Percentiles rank a stretch among this genome's conserved stretches.
Conservation (phyloP, 2,329 filamentous ascomycete species). For the Cryphonectria japonica region DNA sequence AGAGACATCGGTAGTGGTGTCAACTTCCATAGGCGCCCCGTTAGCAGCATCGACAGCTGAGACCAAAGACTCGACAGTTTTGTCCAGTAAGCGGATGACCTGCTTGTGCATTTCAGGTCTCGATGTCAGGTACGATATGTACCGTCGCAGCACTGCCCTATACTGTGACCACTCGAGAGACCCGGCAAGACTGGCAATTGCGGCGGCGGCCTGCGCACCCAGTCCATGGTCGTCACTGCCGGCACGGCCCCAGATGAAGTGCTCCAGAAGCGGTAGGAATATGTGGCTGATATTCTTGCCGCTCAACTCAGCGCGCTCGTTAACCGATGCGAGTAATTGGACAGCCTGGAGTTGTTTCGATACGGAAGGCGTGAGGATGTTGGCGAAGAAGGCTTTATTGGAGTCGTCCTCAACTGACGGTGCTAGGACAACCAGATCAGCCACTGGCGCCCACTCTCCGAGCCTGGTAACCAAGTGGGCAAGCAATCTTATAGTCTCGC, state of each 20-base stretch:
- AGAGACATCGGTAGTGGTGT: conserved; percentile 34
- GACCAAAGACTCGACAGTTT: conserved; percentile 77
- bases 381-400: conserved; percentile 82
- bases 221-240: conserved; percentile 79
- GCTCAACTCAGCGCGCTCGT: conserved; percentile 64
- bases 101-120: conserved; percentile 86
- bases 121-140: conserved; percentile 78
- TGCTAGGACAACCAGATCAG: conserved; percentile 74
- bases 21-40: conserved; percentile 46
- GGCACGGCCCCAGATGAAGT: conserved; percentile 86
- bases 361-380: conserved; percentile 87
- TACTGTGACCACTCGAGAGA: conserved; percentile 92
- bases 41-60: conserved; percentile 50
- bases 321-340: conserved; percentile 72
- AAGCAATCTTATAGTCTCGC: conserved; percentile 80
- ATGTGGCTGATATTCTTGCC: conserved; percentile 83
- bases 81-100: conserved; percentile 79
- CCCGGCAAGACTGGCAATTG: conserved; percentile 74
- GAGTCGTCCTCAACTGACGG: conserved; percentile 65
- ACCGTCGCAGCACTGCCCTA: conserved; percentile 80
- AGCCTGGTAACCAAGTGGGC: conserved; percentile 76
- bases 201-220: conserved; percentile 81
- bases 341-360: conserved; percentile 84
- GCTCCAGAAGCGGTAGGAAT: conserved; percentile 88
- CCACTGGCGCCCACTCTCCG: conserved; percentile 69